A percentile compares a stretch with the other conserved stretches of the same genome.
phyloP scores from a whole-genome alignment of 345 rosid species.

The Rhodamnia argentea region DNA sequence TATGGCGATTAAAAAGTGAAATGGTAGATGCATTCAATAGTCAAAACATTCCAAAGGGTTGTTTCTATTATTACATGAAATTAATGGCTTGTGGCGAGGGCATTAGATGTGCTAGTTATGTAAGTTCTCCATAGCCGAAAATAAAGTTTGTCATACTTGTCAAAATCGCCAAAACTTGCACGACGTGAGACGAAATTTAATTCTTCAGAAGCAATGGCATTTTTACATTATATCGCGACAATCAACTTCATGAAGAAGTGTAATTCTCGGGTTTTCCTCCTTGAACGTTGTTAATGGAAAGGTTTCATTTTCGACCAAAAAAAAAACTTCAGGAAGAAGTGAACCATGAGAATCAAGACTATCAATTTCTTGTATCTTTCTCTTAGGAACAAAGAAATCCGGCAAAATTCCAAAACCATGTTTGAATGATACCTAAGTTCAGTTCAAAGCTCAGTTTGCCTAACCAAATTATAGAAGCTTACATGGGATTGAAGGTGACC shows the following conservation, averaged over 20 bases:
- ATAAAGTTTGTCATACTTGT: not conserved
- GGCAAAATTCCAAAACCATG: not conserved
- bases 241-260: not conserved
- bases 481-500: not conserved
- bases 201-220: not conserved
- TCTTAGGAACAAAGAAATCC: not conserved
- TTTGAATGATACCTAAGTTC: not conserved
- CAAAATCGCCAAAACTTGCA: not conserved
- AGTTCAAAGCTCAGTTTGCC: not conserved
- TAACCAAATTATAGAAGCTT: not conserved
- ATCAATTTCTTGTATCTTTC: not conserved
- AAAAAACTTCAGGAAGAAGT: not conserved
- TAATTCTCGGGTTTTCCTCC: no score
- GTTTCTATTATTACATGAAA: no score
- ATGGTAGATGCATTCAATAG: no score
- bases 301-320: no score
- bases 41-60: no score
- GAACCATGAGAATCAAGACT: not conserved
- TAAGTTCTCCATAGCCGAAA: not conserved
- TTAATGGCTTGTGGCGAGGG: not conserved
- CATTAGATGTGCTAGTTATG: not conserved
- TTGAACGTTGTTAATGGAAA: no score
- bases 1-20: no score
- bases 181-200: not conserved
- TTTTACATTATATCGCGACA: not conserved